phyloP scores from a whole-genome alignment of 1,139 yeast genomes.

The Blastobotrys buckinghamii region DNA sequence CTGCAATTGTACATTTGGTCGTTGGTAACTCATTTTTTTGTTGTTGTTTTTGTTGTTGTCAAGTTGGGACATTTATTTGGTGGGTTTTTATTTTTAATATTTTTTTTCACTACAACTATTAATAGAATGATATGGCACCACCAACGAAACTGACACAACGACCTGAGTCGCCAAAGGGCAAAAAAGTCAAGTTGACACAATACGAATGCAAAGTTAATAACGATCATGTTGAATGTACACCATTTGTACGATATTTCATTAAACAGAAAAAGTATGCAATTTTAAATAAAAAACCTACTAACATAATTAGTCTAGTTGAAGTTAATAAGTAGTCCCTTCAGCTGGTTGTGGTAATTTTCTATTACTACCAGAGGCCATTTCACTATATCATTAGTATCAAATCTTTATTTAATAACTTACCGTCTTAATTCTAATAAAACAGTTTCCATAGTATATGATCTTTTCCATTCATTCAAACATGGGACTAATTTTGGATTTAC shows the following conservation, averaged over 20 bases:
- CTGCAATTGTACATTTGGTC: constrained; percentile 35
- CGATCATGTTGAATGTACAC: constrained; percentile 22
- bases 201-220: constrained; percentile 28
- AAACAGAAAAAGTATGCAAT: not conserved
- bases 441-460: constrained; percentile 87
- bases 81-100: not conserved
- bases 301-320: constrained; percentile 35
- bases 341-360: constrained; percentile 85
- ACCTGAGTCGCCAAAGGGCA: not conserved
- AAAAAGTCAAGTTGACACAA: constrained; percentile 36
- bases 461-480: constrained; percentile 77
- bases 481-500: constrained; percentile 55
- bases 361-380: constrained; percentile 79
- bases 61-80: not conserved
- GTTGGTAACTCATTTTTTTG: constrained; percentile 2
- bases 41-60: not conserved
- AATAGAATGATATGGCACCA: constrained; percentile 21
- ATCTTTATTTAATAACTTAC: constrained; percentile 10
- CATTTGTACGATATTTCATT: constrained; percentile 18
- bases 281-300: not conserved
- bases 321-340: constrained; percentile 71
- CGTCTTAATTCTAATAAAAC: constrained; percentile 74
- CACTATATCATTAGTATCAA: constrained; percentile 29
- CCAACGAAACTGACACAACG: constrained; percentile 21
- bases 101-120: not conserved